These are phyloP conservation scores for Coemansia sp. DNA, from an alignment of 371 early-diverging fungal genomes.

Conservation along the genomic window DNA sequence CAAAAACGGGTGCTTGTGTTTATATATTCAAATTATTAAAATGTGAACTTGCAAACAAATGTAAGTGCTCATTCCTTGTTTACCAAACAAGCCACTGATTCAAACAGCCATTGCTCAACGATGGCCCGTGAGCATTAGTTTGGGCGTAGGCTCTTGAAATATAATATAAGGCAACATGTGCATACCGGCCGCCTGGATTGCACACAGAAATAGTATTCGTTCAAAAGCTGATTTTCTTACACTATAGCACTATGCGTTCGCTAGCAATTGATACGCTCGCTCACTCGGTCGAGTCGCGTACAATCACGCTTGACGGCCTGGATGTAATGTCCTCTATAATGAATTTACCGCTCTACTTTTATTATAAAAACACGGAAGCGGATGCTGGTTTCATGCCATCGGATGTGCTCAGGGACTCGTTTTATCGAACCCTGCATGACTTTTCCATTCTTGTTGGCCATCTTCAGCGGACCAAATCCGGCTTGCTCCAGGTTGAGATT, in stretches of 20 bases:
- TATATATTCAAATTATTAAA: too few species aligned
- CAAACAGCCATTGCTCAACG: too few species aligned
- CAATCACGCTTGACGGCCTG: neutral
- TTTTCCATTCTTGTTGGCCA: slow-evolving; percentile 17
- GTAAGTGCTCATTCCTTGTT: too few species aligned
- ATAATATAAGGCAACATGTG: too few species aligned
- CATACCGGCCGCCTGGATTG: too few species aligned
- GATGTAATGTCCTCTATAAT: slow-evolving; percentile 7
- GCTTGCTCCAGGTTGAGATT: neutral
- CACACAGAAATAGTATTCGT: too few species aligned
- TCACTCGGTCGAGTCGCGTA: neutral
- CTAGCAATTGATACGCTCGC: neutral
- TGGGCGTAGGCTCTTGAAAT: too few species aligned
- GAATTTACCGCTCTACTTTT: slow-evolving; percentile 2
- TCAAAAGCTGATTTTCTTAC: neutral
- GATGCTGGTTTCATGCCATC: slow-evolving; percentile 9
- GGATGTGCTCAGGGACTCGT: neutral
- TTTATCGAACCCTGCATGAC: slow-evolving; percentile 7
- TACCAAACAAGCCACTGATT: too few species aligned
- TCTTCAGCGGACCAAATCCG: neutral
- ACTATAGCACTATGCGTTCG: neutral
- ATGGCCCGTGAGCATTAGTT: too few species aligned
- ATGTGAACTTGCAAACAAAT: too few species aligned
- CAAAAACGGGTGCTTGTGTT: too few species aligned
- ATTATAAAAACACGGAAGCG: slow-evolving; percentile 3